Evolutionary conservation across 345 rosid species (phyloP), one percentile per base, ranked within the genome.

Genomic region (Kernera saxatilis): DNA sequence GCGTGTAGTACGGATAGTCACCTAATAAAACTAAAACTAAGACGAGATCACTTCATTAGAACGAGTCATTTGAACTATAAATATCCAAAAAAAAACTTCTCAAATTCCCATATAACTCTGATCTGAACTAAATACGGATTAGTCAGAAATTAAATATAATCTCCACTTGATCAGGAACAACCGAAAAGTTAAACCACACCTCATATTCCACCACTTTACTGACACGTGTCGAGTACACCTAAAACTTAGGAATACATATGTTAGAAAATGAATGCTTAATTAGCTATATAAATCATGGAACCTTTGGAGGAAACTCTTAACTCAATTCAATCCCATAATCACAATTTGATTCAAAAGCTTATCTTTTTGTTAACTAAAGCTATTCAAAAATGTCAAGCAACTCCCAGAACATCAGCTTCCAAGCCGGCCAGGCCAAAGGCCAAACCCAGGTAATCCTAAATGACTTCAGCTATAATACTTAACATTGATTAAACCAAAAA

Each of bases 351-450:
- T 35, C 0, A 4, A 48, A 10, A 36, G 4, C 25, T 18, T 5
- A 53, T 33, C 40, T 27, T 17, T 73, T 11, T 11, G 1, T 40
- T 48, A 23, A 10, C 1, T 39, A 58, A 45, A 66, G 39, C 57
- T 19, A 44, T 7, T 25, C 8, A 26, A 68, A 36, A 52, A 69
- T 73, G 82, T 82, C 82, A 7, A 80, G 83, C 82, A 80, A 80
- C 71, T 72, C 82, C 17, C 73, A 82, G 61, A 64, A 54, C 49
- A 53, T 86, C 49, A 70, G 84, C 70, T 80, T 44, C 80, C 70
- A 81, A 25, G 86, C 88, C 15, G 82, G 86, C n/a, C 77, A 83
- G 44, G 82, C 84, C 79, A 77, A 84, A 66, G 88, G 86, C 77
- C 81, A 81, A 81, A 35, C 84, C 23, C 79, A 82, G 86, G 94